Evolutionary conservation across 2,329 filamentous ascomycete species (phyloP), one percentile per base, ranked within the genome.

Genomic region (Verticillium dahliae): DNA sequence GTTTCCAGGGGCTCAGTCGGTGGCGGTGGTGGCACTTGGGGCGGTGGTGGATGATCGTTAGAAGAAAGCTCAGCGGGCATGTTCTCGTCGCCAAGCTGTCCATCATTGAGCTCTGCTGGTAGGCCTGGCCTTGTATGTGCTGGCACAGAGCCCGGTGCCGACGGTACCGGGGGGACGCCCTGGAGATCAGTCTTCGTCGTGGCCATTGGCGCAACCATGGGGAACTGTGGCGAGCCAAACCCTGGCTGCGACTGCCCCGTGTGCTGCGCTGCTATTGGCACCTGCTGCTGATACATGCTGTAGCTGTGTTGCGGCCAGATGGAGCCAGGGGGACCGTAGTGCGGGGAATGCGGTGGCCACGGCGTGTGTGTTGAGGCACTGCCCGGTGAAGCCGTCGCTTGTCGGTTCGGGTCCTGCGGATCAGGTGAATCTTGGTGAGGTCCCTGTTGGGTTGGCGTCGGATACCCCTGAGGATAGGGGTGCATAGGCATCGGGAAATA

Each of bases 221-320:
- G 64, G 41, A 63, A 65, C 50, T 65, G 64, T 2, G 64, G 64
- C 34, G 64, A 60, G 22, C 64, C 63, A 22, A 61, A 50, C 31
- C 60, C 58, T 50, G 34, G 55, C 15, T 60, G 56, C 4, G 62
- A 57, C 54, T 65, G 64, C 9, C 65, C 65, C 4, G 65, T 66
- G 50, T 64, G 63, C 11, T 66, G 63, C 1, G 65, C 54, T 6
- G 63, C 65, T 55, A 66, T 64, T n/a, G 63, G 65, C 3, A 66
- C 65, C 56, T 65, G 65, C 6, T 66, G 65, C 59, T 64, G 62
- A 57, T 66, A 66, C 62, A 65, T 64, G 50, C 52, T 57, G 60
- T 66, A 66, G 31, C 62, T 62, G 58, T 66, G 65, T 22, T 62
- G 59, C 2, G 65, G 65, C 62, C 62, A 62, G 27, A 62, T 62